A percentile compares a stretch with the other conserved stretches of the same genome.
phyloP scores from a whole-genome alignment of 371 early-diverging fungal species.

The Mortierella sp. region DNA sequence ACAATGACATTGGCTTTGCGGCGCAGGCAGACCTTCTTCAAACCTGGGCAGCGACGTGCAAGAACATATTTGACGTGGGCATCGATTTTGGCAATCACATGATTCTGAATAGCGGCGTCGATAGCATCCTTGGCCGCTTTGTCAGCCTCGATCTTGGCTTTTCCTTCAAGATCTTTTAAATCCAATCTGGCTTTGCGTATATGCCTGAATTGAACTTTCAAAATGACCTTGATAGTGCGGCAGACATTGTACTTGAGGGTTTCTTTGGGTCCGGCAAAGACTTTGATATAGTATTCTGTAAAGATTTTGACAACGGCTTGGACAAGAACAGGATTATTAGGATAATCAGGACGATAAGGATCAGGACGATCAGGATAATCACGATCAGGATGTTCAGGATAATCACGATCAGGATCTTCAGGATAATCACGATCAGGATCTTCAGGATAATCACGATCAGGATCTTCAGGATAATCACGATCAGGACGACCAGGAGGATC shows the following conservation, averaged over 20 bases:
- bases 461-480: constrained; percentile 23
- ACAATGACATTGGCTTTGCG: constrained; percentile 32
- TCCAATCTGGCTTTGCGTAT: constrained; percentile 5
- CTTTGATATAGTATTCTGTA: no score
- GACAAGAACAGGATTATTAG: constrained; percentile 33
- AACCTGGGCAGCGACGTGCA: constrained; percentile 17
- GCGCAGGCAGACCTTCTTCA: no score
- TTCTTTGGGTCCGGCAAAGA: constrained; percentile 27
- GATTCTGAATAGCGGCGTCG: constrained; percentile 18
- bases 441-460: constrained; percentile 30
- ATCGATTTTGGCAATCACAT: constrained; percentile 36
- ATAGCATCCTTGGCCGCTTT: constrained; percentile 27
- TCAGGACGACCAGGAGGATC: constrained; percentile 24
- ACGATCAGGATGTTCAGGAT: constrained; percentile 23
- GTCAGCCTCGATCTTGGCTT: constrained; percentile 28
- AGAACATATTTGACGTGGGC: constrained; percentile 28
- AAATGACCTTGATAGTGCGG: constrained; percentile 26
- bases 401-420: constrained; percentile 25
- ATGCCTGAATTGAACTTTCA: constrained; percentile 25
- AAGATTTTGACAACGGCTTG: constrained; percentile 22
- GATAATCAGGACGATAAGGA: constrained; percentile 20
- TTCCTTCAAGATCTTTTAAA: constrained; percentile 20
- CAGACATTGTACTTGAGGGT: constrained; percentile 24
- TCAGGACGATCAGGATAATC: constrained; percentile 24
- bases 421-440: constrained; percentile 28